These are phyloP conservation scores for Agrocybe chaxingu DNA, from an alignment of 768 basidiomycete genomes.

Conservation along the genomic window DNA sequence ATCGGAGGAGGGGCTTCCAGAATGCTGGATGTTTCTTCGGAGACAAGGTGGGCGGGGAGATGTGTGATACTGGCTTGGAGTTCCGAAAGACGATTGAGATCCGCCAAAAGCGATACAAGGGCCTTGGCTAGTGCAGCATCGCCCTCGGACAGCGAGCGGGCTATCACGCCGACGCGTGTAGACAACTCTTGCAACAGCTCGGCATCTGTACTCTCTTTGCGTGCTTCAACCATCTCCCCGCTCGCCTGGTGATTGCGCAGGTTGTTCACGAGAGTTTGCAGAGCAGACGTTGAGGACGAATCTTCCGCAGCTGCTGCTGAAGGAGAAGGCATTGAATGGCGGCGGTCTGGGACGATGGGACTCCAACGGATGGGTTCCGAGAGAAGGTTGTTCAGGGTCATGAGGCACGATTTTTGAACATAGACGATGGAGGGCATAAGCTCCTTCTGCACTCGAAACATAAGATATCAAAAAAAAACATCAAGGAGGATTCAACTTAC, in stretches of 20 bases:
- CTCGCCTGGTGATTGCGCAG: slow-evolving; percentile 47
- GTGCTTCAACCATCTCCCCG: slow-evolving; percentile 46
- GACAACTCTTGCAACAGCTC: slow-evolving; percentile 60
- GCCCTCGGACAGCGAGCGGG: slow-evolving; percentile 35
- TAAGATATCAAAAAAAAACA: slow-evolving; percentile 1
- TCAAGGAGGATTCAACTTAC: slow-evolving; percentile 17
- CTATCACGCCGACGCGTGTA: slow-evolving; percentile 46
- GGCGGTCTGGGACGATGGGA: slow-evolving; percentile 55
- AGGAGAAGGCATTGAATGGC: slow-evolving; percentile 55
- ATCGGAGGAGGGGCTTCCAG: slow-evolving; percentile 24
- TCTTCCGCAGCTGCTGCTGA: slow-evolving; percentile 24
- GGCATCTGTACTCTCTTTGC: slow-evolving; percentile 36
- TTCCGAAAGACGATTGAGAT: slow-evolving; percentile 62
- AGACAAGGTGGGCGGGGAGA: slow-evolving; percentile 8
- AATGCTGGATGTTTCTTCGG: slow-evolving; percentile 11
- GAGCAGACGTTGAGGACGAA: slow-evolving; percentile 44
- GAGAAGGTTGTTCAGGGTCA: slow-evolving; percentile 69
- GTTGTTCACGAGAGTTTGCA: slow-evolving; percentile 61
- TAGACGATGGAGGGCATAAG: slow-evolving; percentile 69
- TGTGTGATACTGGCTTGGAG: slow-evolving; percentile 28
- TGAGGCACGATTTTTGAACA: slow-evolving; percentile 72
- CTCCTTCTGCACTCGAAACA: slow-evolving; percentile 40
- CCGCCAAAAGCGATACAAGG: slow-evolving; percentile 64
- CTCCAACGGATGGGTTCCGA: slow-evolving; percentile 48
- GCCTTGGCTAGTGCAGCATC: slow-evolving; percentile 67